Conservation (phyloP, 2,329 filamentous ascomycete genomes). For the Colletotrichum melonis region DNA sequence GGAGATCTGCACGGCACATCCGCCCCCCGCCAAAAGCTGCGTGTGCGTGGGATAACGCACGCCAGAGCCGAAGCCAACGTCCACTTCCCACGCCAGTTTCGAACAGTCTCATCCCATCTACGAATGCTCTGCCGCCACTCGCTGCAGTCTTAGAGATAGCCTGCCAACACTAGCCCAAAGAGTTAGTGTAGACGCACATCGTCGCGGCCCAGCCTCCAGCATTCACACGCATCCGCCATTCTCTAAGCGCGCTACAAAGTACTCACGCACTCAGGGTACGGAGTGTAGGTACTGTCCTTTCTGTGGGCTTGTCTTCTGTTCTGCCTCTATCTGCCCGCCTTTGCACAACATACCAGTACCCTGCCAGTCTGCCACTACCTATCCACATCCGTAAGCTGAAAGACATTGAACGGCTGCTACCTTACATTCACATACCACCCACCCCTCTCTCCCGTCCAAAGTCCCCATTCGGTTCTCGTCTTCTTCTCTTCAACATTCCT, state of each 20-base stretch:
- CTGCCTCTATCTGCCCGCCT: not conserved
- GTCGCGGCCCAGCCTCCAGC: slow-evolving; percentile 5
- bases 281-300: not conserved
- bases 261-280: too few species aligned
- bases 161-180: not conserved
- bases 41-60: slow-evolving; percentile 21
- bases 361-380: not conserved
- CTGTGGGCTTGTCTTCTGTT: not conserved
- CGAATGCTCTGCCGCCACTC: not conserved
- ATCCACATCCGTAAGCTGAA: not conserved
- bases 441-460: slow-evolving; percentile 3
- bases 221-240: not conserved
- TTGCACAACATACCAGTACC: not conserved
- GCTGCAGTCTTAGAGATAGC: not conserved
- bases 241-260: slow-evolving; percentile 25
- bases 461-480: not conserved
- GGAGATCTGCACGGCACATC: slow-evolving; percentile 23
- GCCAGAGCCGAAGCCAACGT: not conserved
- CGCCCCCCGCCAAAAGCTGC: slow-evolving; percentile 17
- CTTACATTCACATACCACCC: not conserved
- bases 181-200: slow-evolving; percentile 12
- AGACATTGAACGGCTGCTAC: slow-evolving; percentile 10
- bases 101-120: not conserved
- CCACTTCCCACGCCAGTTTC: not conserved
- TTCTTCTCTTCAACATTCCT: not conserved